These are phyloP conservation scores for Lathyrus aphaca DNA, from an alignment of 306 rosid genomes.

Conservation along the genomic window DNA sequence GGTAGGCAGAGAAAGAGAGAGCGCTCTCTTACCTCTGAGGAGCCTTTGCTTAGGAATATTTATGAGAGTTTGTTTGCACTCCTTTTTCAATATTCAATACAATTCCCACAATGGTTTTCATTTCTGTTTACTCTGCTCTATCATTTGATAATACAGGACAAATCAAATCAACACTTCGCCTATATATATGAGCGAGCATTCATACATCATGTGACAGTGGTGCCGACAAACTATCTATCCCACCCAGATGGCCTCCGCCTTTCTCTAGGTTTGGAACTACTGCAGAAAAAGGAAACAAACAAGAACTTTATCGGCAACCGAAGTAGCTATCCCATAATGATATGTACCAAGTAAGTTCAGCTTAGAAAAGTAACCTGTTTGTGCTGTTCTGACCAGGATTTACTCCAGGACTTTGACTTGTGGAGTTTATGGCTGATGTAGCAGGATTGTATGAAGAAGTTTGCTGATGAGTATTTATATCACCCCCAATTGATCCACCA, in stretches of 20 bases:
- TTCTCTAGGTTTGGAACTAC: slow-evolving; percentile 79
- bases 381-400: slow-evolving; percentile 52
- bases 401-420: slow-evolving; percentile 52
- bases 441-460: slow-evolving; percentile 49
- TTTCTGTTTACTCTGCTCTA: background rate
- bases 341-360: slow-evolving; percentile 2
- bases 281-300: slow-evolving; percentile 34
- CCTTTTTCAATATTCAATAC: background rate
- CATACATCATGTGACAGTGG: slow-evolving; percentile 29
- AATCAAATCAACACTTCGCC: slow-evolving; percentile 41
- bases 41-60: background rate
- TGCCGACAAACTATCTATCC: slow-evolving; percentile 61
- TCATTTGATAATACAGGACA: slow-evolving; percentile 44
- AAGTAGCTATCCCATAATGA: background rate
- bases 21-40: background rate
- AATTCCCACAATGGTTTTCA: background rate
- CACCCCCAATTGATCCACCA: slow-evolving; percentile 91
- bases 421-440: slow-evolving; percentile 46
- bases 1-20: background rate
- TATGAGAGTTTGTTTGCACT: background rate
- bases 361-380: slow-evolving; percentile 59
- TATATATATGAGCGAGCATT: slow-evolving; percentile 29
- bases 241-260: slow-evolving; percentile 92
- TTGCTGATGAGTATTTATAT: slow-evolving; percentile 43
- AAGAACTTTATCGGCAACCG: slow-evolving; percentile 47